phyloP scores from a whole-genome alignment of 2,329 filamentous ascomycete species.

The Aspergillus neoniger region DNA sequence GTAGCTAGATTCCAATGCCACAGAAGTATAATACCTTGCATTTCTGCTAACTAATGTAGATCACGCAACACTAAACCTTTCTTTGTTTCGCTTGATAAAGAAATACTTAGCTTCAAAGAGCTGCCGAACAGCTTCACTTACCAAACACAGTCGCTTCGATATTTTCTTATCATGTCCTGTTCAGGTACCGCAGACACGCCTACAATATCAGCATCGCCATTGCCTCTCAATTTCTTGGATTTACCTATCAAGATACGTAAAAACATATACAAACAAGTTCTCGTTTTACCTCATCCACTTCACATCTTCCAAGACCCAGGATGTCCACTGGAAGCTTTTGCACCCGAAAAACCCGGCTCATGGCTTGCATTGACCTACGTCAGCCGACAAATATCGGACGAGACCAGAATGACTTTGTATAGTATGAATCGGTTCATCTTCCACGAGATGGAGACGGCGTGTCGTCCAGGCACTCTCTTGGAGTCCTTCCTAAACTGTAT shows the following conservation, averaged over 20 bases:
- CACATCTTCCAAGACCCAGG: constrained; percentile 14
- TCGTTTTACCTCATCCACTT: constrained; percentile 7
- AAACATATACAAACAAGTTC: constrained; percentile 3
- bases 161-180: background rate
- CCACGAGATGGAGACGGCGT: constrained; percentile 1
- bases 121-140: too few relatives aligned
- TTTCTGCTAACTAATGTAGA: too few relatives aligned
- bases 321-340: constrained; percentile 4
- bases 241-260: background rate
- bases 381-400: constrained; percentile 10
- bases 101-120: too few relatives aligned
- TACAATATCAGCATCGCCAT: background rate
- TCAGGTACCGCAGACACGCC: background rate
- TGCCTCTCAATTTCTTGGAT: background rate
- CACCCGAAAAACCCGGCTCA: constrained; percentile 3
- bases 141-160: background rate
- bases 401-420: constrained; percentile 3
- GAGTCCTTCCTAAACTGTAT: constrained; percentile 10
- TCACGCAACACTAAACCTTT: too few relatives aligned
- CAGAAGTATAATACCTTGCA: too few relatives aligned
- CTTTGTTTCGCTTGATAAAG: too few relatives aligned
- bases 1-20: too few relatives aligned
- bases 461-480: background rate
- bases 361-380: constrained; percentile 12
- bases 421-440: constrained; percentile 7